A percentile compares a stretch with the other conserved stretches of the same genome.
Evolutionary conservation across 176 grass and related monocot genomes (phyloP).

Genomic region (Lolium perenne): DNA sequence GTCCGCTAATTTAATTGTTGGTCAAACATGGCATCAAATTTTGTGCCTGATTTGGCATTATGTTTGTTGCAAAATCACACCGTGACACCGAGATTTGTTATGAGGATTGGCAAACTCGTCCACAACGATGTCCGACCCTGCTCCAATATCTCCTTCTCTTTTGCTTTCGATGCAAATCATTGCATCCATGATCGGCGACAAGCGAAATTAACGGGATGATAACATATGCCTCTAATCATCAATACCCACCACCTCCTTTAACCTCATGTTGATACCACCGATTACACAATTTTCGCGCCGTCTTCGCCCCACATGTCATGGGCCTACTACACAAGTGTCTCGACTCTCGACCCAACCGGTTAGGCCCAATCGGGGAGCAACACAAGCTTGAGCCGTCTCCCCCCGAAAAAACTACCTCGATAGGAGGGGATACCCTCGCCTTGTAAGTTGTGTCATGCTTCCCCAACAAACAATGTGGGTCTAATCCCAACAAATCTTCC

Average conservation of each 20-base stretch:
- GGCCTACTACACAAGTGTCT: background rate
- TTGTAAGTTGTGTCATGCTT: background rate
- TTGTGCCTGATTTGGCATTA: background rate
- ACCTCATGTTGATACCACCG: too few species aligned
- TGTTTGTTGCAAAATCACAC: background rate
- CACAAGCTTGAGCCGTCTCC: background rate
- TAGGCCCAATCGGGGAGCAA: background rate
- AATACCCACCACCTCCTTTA: too few species aligned
- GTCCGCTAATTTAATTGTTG: background rate
- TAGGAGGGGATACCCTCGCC: background rate
- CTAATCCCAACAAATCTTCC: background rate
- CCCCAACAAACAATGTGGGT: background rate
- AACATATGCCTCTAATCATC: too few species aligned
- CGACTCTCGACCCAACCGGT: background rate
- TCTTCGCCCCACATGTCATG: background rate
- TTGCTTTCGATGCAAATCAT: background rate
- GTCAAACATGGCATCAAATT: background rate
- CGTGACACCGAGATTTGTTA: background rate
- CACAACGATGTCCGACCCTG: background rate
- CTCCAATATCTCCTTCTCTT: background rate
- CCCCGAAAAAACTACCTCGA: background rate
- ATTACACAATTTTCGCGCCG: too few species aligned
- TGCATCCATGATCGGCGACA: background rate
- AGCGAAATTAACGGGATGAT: too few species aligned
- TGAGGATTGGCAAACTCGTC: background rate